Evolutionary conservation across 2,329 filamentous ascomycete genomes (phyloP).

Genomic region (Coniosporium tulheliwenetii): DNA sequence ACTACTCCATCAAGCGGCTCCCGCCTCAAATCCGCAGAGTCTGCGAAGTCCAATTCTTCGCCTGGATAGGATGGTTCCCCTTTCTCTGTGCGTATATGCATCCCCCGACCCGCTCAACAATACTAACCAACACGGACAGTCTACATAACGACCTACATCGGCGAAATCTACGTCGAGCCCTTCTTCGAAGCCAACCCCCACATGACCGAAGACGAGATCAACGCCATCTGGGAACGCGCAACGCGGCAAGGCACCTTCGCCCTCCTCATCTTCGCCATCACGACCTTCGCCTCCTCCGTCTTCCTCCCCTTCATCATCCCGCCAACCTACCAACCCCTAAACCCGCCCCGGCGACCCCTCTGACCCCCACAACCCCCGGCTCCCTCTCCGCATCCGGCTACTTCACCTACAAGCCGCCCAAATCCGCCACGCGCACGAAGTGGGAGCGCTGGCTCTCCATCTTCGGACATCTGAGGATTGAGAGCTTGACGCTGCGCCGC

Average conservation of each 20-base stretch:
- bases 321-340: slow-evolving; percentile 50
- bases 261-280: slow-evolving; percentile 73
- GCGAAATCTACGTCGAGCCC: slow-evolving; percentile 81
- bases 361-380: slow-evolving; percentile 23
- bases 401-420: slow-evolving; percentile 8
- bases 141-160: slow-evolving; percentile 88
- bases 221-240: slow-evolving; percentile 66
- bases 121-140: slow-evolving; percentile 17
- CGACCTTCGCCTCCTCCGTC: slow-evolving; percentile 68
- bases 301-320: slow-evolving; percentile 74
- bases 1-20: slow-evolving; percentile 59
- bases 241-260: slow-evolving; percentile 83
- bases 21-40: slow-evolving; percentile 72
- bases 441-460: slow-evolving; percentile 8
- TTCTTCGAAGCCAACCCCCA: slow-evolving; percentile 62
- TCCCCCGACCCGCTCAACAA: too few relatives aligned
- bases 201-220: slow-evolving; percentile 60
- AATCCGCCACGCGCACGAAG: slow-evolving; percentile 1
- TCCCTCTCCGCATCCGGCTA: slow-evolving; percentile 13
- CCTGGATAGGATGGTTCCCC: slow-evolving; percentile 93
- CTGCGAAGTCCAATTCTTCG: slow-evolving; percentile 48
- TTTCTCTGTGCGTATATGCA: slow-evolving; percentile 44
- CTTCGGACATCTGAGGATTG: slow-evolving; percentile 55
- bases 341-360: slow-evolving; percentile 18
- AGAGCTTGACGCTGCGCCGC: slow-evolving; percentile 70